Evolutionary conservation across 352 stramenopile genomes (phyloP).

Genomic region (Ophiocytium majus): DNA sequence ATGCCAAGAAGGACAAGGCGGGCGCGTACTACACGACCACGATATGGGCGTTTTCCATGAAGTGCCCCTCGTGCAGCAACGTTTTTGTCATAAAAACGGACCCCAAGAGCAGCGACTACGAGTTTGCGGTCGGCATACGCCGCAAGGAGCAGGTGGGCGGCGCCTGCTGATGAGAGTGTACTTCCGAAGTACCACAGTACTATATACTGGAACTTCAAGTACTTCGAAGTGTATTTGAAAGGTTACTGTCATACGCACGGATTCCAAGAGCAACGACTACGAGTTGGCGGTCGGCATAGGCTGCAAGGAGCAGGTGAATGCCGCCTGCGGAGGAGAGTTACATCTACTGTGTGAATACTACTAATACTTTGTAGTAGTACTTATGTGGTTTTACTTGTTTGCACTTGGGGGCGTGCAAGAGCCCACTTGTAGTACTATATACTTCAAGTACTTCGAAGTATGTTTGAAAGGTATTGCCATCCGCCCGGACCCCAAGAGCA

Average conservation of each 20-base stretch:
- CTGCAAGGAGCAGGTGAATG: constrained; percentile 70
- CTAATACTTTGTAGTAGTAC: too few relatives aligned
- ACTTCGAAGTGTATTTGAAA: too few relatives aligned
- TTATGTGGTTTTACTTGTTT: too few relatives aligned
- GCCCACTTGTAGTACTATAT: too few relatives aligned
- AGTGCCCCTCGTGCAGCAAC: constrained; percentile 77
- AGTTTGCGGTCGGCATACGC: constrained; percentile 77
- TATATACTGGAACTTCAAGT: too few relatives aligned
- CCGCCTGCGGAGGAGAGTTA: too few relatives aligned
- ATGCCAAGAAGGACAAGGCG: constrained; percentile 86
- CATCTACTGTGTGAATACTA: too few relatives aligned
- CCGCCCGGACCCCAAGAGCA: constrained; percentile 87
- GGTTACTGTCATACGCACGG: constrained; percentile 86
- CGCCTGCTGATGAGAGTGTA: too few relatives aligned
- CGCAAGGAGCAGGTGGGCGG: constrained; percentile 70
- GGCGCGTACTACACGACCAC: constrained; percentile 80
- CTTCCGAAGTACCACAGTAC: too few relatives aligned
- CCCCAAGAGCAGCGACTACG: constrained; percentile 81
- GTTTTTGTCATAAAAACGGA: constrained; percentile 90
- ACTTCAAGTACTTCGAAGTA: too few relatives aligned
- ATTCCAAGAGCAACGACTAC: constrained; percentile 84
- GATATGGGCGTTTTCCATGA: constrained; percentile 91
- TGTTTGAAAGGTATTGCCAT: constrained; percentile 84
- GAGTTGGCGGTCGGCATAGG: constrained; percentile 78
- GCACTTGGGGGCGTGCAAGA: too few relatives aligned